Evolutionary conservation across 176 grass and related monocot species (phyloP), one percentile per base, ranked within the genome.

Genomic region (Chloris gayana): DNA sequence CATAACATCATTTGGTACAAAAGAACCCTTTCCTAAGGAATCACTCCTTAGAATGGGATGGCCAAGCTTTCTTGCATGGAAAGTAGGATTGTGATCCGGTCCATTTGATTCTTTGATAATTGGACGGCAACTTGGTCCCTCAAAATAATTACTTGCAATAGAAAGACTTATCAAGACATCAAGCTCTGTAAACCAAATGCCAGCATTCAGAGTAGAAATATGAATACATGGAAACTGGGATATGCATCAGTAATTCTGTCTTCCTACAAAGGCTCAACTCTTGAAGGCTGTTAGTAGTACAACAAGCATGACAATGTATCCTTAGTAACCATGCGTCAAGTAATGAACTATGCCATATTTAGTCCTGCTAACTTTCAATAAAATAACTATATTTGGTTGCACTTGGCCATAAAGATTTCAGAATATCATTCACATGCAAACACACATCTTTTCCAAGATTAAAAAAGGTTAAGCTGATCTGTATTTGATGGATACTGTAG

Each of bases 81-180:
- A 89, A 78, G 62, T 87, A 81, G 95, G 92, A 83, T 72, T 77
- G 66, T 75, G 86, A 56, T 87, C 82, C 72, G 38, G 61, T 70
- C 64, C 62, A 87, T 54, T 69, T 73, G 29, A 67, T 94, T 87
- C 84, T 76, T 88, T 93, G 73, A 98, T 93, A 47, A 72, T 85
- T 76, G 95, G 95, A 51, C 80, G 57, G 61, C 95, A 98, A 70
- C 90, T 87, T 53, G 90, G 86, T 11, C 95, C 92, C 81, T 98
- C 95, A 32, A 92, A 94, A 86, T 89, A 94, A 83, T 89, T 82
- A 81, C 88, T 90, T 18, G 90, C 92, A 83, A 98, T 89, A 87
- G 95, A 70, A 82, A 98, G 81, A 78, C 92, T 98, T 72, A 93
- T 93, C 58, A 98, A 85, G 60, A 91, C 92, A 77, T 98, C 95